These are phyloP conservation scores for Hypomyces perniciosus DNA, from an alignment of 2,329 filamentous ascomycete species.

Conservation along the genomic window DNA sequence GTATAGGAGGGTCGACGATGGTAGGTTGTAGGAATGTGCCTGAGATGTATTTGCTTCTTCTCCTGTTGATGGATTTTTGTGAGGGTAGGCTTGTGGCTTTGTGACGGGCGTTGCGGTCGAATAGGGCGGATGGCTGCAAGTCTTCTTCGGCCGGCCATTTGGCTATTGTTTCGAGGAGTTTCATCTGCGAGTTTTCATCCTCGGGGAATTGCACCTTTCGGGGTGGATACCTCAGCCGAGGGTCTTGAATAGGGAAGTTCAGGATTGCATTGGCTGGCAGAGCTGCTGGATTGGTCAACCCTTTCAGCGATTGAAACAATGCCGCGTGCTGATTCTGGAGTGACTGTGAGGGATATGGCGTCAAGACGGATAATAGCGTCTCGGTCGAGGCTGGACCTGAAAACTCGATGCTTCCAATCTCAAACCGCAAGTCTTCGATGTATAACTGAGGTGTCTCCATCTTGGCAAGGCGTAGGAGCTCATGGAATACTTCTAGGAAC, in stretches of 20 bases:
- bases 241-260: constrained; percentile 69
- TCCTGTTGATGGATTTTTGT: constrained; percentile 75
- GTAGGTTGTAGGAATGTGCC: constrained; percentile 56
- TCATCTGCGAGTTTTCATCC: constrained; percentile 28
- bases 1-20: constrained; percentile 66
- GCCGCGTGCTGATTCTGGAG: constrained; percentile 34
- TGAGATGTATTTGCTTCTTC: constrained; percentile 58
- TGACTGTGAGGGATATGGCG: constrained; percentile 36
- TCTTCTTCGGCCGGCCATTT: constrained; percentile 59
- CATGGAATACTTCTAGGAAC: constrained; percentile 63
- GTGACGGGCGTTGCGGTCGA: constrained; percentile 61
- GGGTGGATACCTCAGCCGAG: constrained; percentile 72
- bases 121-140: constrained; percentile 50
- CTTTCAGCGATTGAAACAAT: constrained; percentile 46
- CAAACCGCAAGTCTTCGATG: constrained; percentile 64
- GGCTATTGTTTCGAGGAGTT: constrained; percentile 55
- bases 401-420: constrained; percentile 55
- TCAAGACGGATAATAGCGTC: constrained; percentile 63
- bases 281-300: constrained; percentile 61
- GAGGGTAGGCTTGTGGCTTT: constrained; percentile 61
- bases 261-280: constrained; percentile 66
- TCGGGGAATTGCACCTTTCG: constrained; percentile 43
- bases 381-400: constrained; percentile 71
- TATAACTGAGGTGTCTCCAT: constrained; percentile 56
- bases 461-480: constrained; percentile 52